A percentile compares a stretch with the other conserved stretches of the same genome.
These are phyloP conservation scores for Lepidium sativum DNA, from an alignment of 345 rosid genomes.

Conservation along the genomic window DNA sequence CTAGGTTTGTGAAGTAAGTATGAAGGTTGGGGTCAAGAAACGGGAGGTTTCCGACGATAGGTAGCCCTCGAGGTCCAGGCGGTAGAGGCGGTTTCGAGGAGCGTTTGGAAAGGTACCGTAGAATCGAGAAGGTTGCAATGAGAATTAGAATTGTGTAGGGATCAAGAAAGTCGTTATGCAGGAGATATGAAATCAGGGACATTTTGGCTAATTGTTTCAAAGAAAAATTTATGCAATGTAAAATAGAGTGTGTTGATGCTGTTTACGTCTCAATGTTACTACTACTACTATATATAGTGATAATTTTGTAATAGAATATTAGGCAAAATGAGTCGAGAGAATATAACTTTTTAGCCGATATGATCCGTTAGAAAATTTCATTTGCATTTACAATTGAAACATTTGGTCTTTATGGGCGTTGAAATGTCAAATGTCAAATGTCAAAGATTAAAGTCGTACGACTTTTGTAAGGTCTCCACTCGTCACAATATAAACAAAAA, in stretches of 20 bases:
- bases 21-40: conserved; percentile 41
- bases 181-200: background rate
- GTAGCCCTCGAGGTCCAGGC: conserved; percentile 45
- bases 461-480: too few relatives aligned
- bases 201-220: background rate
- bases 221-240: background rate
- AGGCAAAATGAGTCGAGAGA: background rate
- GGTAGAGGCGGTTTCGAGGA: conserved; percentile 18
- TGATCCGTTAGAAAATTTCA: too few relatives aligned
- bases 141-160: background rate
- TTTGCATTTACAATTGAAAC: too few relatives aligned
- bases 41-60: conserved; percentile 41
- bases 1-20: conserved; percentile 28
- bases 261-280: too few relatives aligned
- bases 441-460: too few relatives aligned
- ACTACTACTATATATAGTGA: background rate
- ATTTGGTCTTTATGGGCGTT: too few relatives aligned
- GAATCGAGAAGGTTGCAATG: background rate
- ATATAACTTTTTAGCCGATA: too few relatives aligned
- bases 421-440: too few relatives aligned
- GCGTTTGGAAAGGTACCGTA: background rate
- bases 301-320: background rate
- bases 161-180: background rate
- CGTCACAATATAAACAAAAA: too few relatives aligned
- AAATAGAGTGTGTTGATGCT: background rate